Percentiles rank a stretch among this genome's conserved stretches.
Evolutionary conservation across 2,329 filamentous ascomycete species (phyloP).

Genomic region (Leptographium lundbergii): DNA sequence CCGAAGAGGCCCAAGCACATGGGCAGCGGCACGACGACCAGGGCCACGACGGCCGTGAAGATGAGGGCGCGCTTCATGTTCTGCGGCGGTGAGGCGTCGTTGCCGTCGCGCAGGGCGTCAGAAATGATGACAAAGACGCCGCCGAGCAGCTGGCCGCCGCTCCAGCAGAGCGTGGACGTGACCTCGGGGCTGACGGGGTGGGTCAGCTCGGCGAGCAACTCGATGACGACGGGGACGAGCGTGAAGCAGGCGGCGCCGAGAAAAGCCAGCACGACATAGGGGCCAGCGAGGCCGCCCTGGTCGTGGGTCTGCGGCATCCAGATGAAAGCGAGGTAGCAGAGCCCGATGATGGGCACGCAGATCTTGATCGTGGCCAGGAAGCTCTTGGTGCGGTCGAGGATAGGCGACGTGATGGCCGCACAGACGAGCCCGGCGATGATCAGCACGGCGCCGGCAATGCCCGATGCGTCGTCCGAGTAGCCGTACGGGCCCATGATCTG

Average conservation of each 20-base stretch:
- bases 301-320: slow-evolving; percentile 59
- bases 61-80: slow-evolving; percentile 68
- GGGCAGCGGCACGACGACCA: slow-evolving; percentile 53
- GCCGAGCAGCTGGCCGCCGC: slow-evolving; percentile 72
- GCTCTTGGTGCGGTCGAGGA: slow-evolving; percentile 74
- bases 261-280: slow-evolving; percentile 62
- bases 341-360: slow-evolving; percentile 59
- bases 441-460: slow-evolving; percentile 77
- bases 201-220: slow-evolving; percentile 77
- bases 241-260: slow-evolving; percentile 71
- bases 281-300: slow-evolving; percentile 41
- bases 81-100: slow-evolving; percentile 41
- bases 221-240: slow-evolving; percentile 71
- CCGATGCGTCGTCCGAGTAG: slow-evolving; percentile 71
- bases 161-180: slow-evolving; percentile 73
- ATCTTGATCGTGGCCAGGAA: slow-evolving; percentile 64
- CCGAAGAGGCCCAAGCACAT: slow-evolving; percentile 61
- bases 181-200: slow-evolving; percentile 81
- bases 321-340: slow-evolving; percentile 64
- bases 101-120: slow-evolving; percentile 53
- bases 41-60: slow-evolving; percentile 62
- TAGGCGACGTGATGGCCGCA: slow-evolving; percentile 63
- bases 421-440: slow-evolving; percentile 77
- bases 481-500: slow-evolving; percentile 82
- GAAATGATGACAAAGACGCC: slow-evolving; percentile 75